Evolutionary conservation across 441 rosid species (phyloP).

Genomic region (Caryocar brasiliense): DNA sequence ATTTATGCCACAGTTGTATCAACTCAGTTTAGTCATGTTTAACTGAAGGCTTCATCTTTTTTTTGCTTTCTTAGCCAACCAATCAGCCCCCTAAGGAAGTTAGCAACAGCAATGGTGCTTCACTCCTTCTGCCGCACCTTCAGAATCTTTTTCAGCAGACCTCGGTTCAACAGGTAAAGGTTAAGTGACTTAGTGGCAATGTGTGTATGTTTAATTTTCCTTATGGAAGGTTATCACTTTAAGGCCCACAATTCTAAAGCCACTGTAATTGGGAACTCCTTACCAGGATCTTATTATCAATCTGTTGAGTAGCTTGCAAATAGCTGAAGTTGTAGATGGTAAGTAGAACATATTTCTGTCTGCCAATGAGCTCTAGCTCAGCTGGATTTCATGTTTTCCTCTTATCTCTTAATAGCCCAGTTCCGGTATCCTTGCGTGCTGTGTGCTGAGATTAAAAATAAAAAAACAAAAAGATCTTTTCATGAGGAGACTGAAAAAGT

Average conservation of each 20-base stretch:
- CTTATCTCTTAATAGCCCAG: too few species aligned
- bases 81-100: constrained; percentile 51
- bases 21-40: too few species aligned
- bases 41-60: neutral
- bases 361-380: too few species aligned
- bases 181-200: constrained; percentile 1
- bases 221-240: neutral
- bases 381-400: too few species aligned
- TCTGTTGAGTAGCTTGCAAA: constrained; percentile 61
- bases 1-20: too few species aligned
- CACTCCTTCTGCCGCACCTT: constrained; percentile 64
- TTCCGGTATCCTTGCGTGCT: too few species aligned
- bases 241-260: constrained; percentile 1
- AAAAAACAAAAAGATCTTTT: too few species aligned
- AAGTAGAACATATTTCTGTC: constrained; percentile 21
- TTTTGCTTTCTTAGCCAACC: constrained; percentile 36
- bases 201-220: neutral
- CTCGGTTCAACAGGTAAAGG: constrained; percentile 72
- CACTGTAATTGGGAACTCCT: constrained; percentile 10
- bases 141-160: constrained; percentile 87
- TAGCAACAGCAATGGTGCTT: constrained; percentile 28
- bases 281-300: constrained; percentile 63
- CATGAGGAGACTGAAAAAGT: constrained; percentile 3
- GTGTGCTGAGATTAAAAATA: too few species aligned
- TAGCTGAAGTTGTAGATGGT: constrained; percentile 58